These are phyloP conservation scores for Lonicera japonica DNA, from an alignment of 129 eudicot species.

Conservation along the genomic window DNA sequence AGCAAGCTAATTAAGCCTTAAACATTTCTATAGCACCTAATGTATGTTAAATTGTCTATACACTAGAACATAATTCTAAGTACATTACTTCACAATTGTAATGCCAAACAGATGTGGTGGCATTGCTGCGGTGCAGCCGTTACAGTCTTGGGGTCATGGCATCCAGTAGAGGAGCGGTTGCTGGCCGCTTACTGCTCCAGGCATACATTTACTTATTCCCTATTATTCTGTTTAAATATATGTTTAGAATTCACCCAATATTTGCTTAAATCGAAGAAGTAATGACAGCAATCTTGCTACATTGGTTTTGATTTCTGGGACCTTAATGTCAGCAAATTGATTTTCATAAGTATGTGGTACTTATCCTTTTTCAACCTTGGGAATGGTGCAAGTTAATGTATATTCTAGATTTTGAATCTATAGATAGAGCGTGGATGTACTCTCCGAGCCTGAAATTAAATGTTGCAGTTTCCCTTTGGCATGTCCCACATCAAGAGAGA, in stretches of 20 bases:
- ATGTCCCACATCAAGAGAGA: too few species aligned
- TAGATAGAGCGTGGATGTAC: too few species aligned
- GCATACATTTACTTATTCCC: constrained; percentile 23
- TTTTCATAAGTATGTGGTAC: neutral
- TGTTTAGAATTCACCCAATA: neutral
- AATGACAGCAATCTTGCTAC: neutral
- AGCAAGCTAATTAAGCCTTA: neutral
- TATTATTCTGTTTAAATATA: neutral
- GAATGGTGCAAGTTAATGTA: neutral
- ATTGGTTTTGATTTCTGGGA: too few species aligned
- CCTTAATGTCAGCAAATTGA: neutral
- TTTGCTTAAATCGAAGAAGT: neutral
- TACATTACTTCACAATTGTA: neutral
- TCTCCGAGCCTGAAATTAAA: too few species aligned
- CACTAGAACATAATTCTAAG: neutral
- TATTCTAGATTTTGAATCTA: too few species aligned
- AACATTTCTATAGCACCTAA: neutral
- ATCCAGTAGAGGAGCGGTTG: constrained; percentile 85
- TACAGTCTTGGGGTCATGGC: constrained; percentile 98
- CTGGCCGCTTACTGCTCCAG: constrained; percentile 89
- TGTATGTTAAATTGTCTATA: neutral
- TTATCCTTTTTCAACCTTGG: neutral
- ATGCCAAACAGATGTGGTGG: constrained; percentile 72
- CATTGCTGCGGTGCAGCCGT: constrained; percentile 92
- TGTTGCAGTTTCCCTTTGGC: too few species aligned